Conservation (phyloP, 2,329 filamentous ascomycete genomes). For the Dactylellina haptotyla region DNA sequence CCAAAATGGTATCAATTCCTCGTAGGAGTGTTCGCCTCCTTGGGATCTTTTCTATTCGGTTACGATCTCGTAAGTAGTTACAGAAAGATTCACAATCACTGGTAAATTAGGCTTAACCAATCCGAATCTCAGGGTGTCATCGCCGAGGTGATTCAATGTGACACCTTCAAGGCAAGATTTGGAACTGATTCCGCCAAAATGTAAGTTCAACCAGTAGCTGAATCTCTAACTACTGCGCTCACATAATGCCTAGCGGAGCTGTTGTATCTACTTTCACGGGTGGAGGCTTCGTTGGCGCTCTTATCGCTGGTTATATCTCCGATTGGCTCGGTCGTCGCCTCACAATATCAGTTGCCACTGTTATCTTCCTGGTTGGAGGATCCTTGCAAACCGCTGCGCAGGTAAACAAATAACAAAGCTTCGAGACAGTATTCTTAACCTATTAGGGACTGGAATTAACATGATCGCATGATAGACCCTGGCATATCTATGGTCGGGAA, state of each 20-base stretch:
- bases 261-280: slow-evolving; percentile 82
- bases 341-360: slow-evolving; percentile 76
- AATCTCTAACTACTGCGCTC: background rate
- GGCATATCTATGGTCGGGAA: slow-evolving; percentile 74
- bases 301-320: slow-evolving; percentile 71
- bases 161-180: slow-evolving; percentile 63
- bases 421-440: background rate
- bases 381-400: slow-evolving; percentile 76
- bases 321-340: slow-evolving; percentile 74
- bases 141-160: slow-evolving; percentile 65
- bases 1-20: slow-evolving; percentile 67
- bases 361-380: slow-evolving; percentile 78
- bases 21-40: slow-evolving; percentile 68
- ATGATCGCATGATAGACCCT: slow-evolving; percentile 60
- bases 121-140: slow-evolving; percentile 53
- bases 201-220: slow-evolving; percentile 1
- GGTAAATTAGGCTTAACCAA: background rate
- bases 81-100: too few relatives aligned
- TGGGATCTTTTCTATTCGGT: slow-evolving; percentile 68
- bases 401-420: background rate
- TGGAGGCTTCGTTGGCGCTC: slow-evolving; percentile 77
- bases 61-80: slow-evolving; percentile 67
- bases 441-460: background rate
- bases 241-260: slow-evolving; percentile 66
- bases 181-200: slow-evolving; percentile 54